These are phyloP conservation scores for Pseudovirgaria hyperparasitica DNA, from an alignment of 2,329 filamentous ascomycete genomes.

Conservation along the genomic window DNA sequence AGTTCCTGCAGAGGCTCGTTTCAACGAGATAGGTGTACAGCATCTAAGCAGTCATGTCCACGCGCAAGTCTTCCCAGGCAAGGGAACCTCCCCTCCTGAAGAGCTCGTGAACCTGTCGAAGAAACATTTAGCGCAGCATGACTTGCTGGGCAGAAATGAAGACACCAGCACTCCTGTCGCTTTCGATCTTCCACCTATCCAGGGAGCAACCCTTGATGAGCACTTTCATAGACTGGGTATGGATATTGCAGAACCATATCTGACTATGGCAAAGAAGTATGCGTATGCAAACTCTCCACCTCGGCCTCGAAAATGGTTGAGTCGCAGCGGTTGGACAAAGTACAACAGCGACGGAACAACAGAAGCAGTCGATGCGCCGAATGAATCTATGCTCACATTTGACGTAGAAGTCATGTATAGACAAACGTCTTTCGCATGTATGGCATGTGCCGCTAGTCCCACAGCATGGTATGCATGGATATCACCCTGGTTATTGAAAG, in stretches of 20 bases:
- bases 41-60: slow-evolving; percentile 79
- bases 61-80: slow-evolving; percentile 63
- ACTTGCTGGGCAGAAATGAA: slow-evolving; percentile 80
- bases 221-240: slow-evolving; percentile 84
- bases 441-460: slow-evolving; percentile 86
- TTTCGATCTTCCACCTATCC: slow-evolving; percentile 71
- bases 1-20: slow-evolving; percentile 47
- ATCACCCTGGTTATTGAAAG: slow-evolving; percentile 84
- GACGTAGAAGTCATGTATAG: slow-evolving; percentile 98
- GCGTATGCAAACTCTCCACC: slow-evolving; percentile 45
- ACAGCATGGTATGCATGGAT: slow-evolving; percentile 96
- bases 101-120: slow-evolving; percentile 68
- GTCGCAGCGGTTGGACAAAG: slow-evolving; percentile 83
- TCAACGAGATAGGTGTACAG: slow-evolving; percentile 90
- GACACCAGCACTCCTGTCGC: slow-evolving; percentile 61
- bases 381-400: slow-evolving; percentile 76
- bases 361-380: slow-evolving; percentile 63
- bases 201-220: slow-evolving; percentile 75
- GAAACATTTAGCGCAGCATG: slow-evolving; percentile 74
- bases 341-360: slow-evolving; percentile 63
- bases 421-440: slow-evolving; percentile 80
- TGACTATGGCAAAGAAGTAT: slow-evolving; percentile 64
- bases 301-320: slow-evolving; percentile 61
- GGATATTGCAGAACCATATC: slow-evolving; percentile 76
- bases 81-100: slow-evolving; percentile 41